phyloP scores from a whole-genome alignment of 2,329 filamentous ascomycete species.

The Elsinoe ampelina region DNA sequence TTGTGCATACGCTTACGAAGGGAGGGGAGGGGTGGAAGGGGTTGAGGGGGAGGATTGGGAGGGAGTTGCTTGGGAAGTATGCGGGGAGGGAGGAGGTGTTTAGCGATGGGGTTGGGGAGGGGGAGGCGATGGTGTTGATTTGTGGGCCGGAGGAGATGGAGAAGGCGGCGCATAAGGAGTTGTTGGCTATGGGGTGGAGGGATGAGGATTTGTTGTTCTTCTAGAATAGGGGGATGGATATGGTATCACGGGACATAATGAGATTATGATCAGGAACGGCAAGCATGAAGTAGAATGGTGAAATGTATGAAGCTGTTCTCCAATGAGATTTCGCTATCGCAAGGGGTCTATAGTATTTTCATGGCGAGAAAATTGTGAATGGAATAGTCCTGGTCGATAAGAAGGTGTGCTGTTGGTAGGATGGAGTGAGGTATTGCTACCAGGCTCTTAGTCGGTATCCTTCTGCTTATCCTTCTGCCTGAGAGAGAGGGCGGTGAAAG shows the following conservation, averaged over 20 bases:
- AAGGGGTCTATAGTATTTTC: no score
- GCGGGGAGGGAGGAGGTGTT: constrained; percentile 27
- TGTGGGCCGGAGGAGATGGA: constrained; percentile 74
- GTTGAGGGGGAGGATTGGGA: constrained; percentile 56
- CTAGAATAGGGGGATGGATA: constrained; percentile 29
- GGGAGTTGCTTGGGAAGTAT: constrained; percentile 52
- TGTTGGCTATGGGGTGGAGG: constrained; percentile 58
- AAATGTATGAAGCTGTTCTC: no score
- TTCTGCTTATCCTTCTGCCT: no score
- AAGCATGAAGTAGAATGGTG: background rate
- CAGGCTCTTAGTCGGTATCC: no score
- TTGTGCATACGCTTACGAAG: constrained; percentile 62
- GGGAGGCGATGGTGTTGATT: constrained; percentile 56
- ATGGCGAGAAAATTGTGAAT: no score
- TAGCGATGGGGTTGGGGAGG: constrained; percentile 29
- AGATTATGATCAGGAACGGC: background rate
- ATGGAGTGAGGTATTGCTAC: no score
- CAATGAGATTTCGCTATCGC: no score
- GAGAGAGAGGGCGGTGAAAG: no score
- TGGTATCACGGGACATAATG: background rate
- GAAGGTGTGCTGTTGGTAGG: no score
- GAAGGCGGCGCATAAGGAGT: constrained; percentile 49
- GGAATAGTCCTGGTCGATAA: no score
- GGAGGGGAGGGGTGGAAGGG: constrained; percentile 59
- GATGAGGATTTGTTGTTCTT: constrained; percentile 70